Percentiles rank a stretch among this genome's conserved stretches.
Evolutionary conservation across 139 green algal genomes (phyloP).

Genomic region (Tetradesmus obliquus): DNA sequence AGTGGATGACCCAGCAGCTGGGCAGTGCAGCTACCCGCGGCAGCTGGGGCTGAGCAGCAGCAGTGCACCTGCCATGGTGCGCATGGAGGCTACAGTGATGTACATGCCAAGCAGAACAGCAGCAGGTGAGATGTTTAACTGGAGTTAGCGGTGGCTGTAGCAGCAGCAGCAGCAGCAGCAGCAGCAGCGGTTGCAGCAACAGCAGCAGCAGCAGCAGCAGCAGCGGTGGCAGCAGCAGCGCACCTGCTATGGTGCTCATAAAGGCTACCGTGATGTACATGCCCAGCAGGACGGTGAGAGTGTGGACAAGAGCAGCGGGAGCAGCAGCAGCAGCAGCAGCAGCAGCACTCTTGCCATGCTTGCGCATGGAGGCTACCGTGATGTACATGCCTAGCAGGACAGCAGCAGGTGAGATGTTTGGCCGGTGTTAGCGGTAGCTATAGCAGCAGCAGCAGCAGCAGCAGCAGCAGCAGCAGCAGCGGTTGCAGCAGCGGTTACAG

Average conservation of each 20-base stretch:
- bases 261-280: conserved; percentile 23
- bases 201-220: background rate
- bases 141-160: background rate
- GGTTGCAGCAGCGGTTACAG: background rate
- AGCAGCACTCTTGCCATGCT: background rate
- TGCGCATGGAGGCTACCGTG: conserved; percentile 14
- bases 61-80: background rate
- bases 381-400: background rate
- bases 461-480: background rate
- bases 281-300: background rate
- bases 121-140: background rate
- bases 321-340: background rate
- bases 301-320: background rate
- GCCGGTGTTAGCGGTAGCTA: background rate
- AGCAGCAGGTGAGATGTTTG: background rate
- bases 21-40: conserved; percentile 6
- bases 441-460: background rate
- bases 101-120: background rate
- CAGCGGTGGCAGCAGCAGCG: no score
- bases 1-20: conserved; percentile 1
- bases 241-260: background rate
- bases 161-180: background rate
- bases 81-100: conserved; percentile 25
- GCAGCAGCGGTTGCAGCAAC: background rate
- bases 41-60: background rate